Conservation (phyloP, 192 early-diverging fungal species). For the Phlyctochytrium arcticum region DNA sequence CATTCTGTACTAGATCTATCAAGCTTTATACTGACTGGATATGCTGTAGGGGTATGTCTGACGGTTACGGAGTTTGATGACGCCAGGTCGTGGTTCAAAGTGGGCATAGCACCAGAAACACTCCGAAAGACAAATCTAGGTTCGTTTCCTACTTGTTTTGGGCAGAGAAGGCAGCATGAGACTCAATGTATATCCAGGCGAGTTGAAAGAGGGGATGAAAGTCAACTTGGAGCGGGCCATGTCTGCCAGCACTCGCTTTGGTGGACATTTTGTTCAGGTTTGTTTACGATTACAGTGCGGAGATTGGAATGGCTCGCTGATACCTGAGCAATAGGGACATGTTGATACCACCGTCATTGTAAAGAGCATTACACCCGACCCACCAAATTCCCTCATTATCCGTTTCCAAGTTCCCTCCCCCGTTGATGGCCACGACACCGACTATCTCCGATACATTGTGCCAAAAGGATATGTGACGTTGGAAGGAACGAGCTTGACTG, state of each 20-base stretch:
- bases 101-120: conserved; percentile 90
- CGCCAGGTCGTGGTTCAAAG: conserved; percentile 69
- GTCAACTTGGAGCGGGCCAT: conserved; percentile 97
- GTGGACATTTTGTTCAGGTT: conserved; percentile 94
- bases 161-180: no score
- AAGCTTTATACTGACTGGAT: background rate
- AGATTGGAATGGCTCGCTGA: background rate
- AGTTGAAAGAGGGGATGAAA: conserved; percentile 65
- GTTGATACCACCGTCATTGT: conserved; percentile 85
- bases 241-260: conserved; percentile 80
- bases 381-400: conserved; percentile 78
- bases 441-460: conserved; percentile 77
- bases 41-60: conserved; percentile 73
- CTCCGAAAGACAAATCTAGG: conserved; percentile 90
- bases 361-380: conserved; percentile 70
- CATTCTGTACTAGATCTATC: background rate
- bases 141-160: conserved; percentile 25
- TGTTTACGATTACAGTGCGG: background rate
- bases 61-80: conserved; percentile 91
- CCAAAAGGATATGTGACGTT: conserved; percentile 94
- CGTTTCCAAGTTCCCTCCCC: conserved; percentile 56
- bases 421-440: conserved; percentile 12
- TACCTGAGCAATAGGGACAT: conserved; percentile 61
- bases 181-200: conserved; percentile 54
- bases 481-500: conserved; percentile 94